These are phyloP conservation scores for Cucurbita moschata DNA, from an alignment of 306 rosid genomes.

Conservation along the genomic window DNA sequence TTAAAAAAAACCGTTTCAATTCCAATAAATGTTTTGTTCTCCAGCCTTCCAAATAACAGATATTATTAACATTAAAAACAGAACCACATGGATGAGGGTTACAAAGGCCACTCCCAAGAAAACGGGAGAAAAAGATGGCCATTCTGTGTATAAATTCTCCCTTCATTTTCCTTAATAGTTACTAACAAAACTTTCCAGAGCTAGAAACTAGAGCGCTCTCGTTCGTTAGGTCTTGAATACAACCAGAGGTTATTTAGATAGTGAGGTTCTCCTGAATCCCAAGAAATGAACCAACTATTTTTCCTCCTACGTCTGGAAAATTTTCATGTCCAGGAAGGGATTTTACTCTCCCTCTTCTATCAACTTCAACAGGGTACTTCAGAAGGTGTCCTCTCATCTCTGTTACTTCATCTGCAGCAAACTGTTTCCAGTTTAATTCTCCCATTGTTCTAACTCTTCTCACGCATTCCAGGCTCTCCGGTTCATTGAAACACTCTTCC, in stretches of 20 bases:
- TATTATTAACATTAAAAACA: neutral
- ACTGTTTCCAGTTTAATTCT: constrained; percentile 72
- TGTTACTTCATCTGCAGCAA: constrained; percentile 45
- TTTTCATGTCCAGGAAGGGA: constrained; percentile 61
- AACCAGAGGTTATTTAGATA: constrained; percentile 25
- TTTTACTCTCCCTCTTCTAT: constrained; percentile 58
- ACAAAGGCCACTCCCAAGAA: neutral
- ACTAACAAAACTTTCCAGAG: neutral
- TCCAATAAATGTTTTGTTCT: no score
- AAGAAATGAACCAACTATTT: constrained; percentile 68
- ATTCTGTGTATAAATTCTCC: neutral
- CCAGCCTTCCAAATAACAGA: neutral
- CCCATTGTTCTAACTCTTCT: constrained; percentile 55
- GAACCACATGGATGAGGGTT: neutral
- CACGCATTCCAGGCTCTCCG: constrained; percentile 77
- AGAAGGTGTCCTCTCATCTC: constrained; percentile 81
- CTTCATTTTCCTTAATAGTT: neutral
- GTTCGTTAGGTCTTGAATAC: neutral
- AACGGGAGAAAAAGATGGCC: neutral
- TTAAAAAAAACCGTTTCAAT: no score
- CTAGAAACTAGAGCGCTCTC: neutral
- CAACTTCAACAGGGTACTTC: constrained; percentile 82
- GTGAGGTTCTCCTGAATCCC: constrained; percentile 88
- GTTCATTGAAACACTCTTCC: constrained; percentile 61
- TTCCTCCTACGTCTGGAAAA: constrained; percentile 93